A percentile compares a stretch with the other conserved stretches of the same genome.
Conservation (phyloP, 768 basidiomycete genomes). For the Amanita jacksonii region DNA sequence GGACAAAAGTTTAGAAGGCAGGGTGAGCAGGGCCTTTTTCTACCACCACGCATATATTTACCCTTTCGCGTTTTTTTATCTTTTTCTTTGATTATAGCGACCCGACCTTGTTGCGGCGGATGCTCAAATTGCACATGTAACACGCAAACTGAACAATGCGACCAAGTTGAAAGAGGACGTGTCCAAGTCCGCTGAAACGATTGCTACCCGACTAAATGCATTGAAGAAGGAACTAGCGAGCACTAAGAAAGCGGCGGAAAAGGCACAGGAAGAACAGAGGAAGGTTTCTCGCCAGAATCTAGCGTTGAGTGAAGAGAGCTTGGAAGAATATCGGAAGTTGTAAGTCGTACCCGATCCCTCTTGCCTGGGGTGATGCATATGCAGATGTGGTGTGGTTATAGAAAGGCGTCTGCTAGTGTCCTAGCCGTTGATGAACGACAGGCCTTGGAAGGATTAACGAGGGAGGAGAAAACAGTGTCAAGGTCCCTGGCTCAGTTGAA, state of each 20-base stretch:
- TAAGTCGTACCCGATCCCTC: too few species aligned
- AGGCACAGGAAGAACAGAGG: conserved; percentile 74
- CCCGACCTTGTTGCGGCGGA: conserved; percentile 80
- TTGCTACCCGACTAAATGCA: conserved; percentile 39
- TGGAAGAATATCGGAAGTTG: conserved; percentile 83
- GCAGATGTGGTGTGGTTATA: too few species aligned
- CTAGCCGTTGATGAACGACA: conserved; percentile 86
- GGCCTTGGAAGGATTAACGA: conserved; percentile 63
- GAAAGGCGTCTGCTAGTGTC: conserved; percentile 71
- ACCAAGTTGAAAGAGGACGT: conserved; percentile 54
- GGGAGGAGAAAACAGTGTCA: conserved; percentile 71
- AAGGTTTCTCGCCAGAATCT: conserved; percentile 64
- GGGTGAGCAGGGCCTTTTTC: conserved; percentile 38
- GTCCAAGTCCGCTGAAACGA: conserved; percentile 36
- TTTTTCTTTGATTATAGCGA: too few species aligned
- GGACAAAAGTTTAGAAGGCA: conserved; percentile 80
- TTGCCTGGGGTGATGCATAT: too few species aligned
- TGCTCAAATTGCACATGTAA: conserved; percentile 80
- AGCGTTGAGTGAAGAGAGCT: conserved; percentile 71
- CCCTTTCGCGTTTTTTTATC: too few species aligned
- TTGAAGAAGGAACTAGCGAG: conserved; percentile 57
- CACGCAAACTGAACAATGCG: conserved; percentile 70
- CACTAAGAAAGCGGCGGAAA: conserved; percentile 61
- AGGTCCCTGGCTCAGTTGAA: conserved; percentile 56
- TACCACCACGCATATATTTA: background rate